Percentiles rank a stretch among this genome's conserved stretches.
Conservation (phyloP, 352 stramenopile genomes). For the Pythium plurisporium region DNA sequence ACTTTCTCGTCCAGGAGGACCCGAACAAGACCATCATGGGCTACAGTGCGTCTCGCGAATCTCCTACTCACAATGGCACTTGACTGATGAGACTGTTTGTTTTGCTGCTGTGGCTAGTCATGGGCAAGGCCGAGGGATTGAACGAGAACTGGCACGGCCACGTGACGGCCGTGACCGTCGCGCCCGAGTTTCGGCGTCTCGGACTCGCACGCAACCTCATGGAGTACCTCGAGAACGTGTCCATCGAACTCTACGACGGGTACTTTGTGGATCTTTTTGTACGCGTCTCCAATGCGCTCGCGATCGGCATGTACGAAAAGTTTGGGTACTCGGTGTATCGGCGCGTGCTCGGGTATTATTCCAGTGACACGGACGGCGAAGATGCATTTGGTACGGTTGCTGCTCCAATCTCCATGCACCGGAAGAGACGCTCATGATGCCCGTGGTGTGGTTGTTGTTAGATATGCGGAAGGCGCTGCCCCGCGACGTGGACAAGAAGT, state of each 20-base stretch:
- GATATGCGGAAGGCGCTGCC: constrained; percentile 93
- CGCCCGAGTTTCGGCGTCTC: constrained; percentile 92
- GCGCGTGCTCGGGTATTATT: constrained; percentile 91
- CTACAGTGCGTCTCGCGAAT: constrained; percentile 70
- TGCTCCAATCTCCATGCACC: background rate
- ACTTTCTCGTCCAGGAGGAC: constrained; percentile 94
- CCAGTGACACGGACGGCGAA: constrained; percentile 70
- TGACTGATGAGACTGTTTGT: too few species aligned
- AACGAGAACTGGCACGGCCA: constrained; percentile 96
- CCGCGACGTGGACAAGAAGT: constrained; percentile 87
- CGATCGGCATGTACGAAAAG: constrained; percentile 92
- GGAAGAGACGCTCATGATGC: background rate
- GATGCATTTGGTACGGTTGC: constrained; percentile 80
- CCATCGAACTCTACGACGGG: constrained; percentile 81
- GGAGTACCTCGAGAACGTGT: constrained; percentile 90
- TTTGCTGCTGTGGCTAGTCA: constrained; percentile 44
- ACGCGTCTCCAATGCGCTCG: constrained; percentile 91
- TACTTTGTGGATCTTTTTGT: constrained; percentile 99
- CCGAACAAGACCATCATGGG: constrained; percentile 94
- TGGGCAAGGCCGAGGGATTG: constrained; percentile 95
- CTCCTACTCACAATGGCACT: too few species aligned
- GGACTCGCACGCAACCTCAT: constrained; percentile 93
- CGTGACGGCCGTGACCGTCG: constrained; percentile 97
- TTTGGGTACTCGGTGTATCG: constrained; percentile 92
- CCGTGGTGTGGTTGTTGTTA: constrained; percentile 24